A percentile compares a stretch with the other conserved stretches of the same genome.
Evolutionary conservation across 257 asterid species (phyloP).

Genomic region (Petrea volubilis): DNA sequence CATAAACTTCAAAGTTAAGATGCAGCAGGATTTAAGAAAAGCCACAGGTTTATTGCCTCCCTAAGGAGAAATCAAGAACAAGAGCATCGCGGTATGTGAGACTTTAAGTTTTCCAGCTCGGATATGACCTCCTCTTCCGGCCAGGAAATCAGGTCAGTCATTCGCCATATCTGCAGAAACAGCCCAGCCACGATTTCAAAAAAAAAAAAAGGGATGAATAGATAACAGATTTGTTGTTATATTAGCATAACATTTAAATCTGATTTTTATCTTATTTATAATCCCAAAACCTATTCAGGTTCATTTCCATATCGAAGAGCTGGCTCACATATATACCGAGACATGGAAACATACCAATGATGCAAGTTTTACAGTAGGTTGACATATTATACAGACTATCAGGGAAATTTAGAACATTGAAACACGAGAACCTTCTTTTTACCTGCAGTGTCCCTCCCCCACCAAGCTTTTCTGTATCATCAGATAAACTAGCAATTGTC

Average conservation of each 20-base stretch:
- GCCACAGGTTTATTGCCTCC: not conserved
- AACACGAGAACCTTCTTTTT: not conserved
- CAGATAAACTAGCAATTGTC: constrained; percentile 93
- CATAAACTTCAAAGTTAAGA: not conserved
- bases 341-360: not conserved
- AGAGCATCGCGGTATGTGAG: constrained; percentile 37
- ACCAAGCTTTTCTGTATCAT: constrained; percentile 56
- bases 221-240: not conserved
- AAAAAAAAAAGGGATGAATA: not conserved
- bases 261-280: too few relatives aligned
- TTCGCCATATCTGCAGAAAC: constrained; percentile 58
- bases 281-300: not conserved
- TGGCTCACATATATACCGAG: not conserved
- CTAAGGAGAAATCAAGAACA: constrained; percentile 7
- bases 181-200: not conserved
- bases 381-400: not conserved
- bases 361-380: not conserved
- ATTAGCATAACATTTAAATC: not conserved
- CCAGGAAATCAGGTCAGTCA: constrained; percentile 52
- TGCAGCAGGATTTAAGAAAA: not conserved
- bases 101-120: constrained; percentile 49
- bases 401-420: not conserved
- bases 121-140: constrained; percentile 46
- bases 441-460: constrained; percentile 72
- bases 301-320: not conserved